Conservation (phyloP, 2,329 filamentous ascomycete species). For the Pseudogymnoascus destructans region DNA sequence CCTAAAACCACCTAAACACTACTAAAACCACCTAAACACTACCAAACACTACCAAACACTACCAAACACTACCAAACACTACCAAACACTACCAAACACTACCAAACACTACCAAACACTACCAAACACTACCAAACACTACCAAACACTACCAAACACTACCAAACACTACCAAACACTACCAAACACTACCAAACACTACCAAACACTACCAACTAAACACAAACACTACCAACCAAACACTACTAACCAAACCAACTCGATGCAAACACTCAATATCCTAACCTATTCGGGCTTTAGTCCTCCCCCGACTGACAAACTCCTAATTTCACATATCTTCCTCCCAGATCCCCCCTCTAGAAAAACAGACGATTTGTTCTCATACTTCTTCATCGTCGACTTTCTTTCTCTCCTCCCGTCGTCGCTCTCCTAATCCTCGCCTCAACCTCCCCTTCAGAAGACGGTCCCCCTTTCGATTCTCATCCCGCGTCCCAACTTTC, state of each 20-base stretch:
- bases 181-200: not conserved
- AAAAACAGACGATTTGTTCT: not conserved
- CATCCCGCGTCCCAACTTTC: not conserved
- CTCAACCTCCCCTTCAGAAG: not conserved
- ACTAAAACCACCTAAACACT: not conserved
- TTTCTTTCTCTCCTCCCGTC: not conserved
- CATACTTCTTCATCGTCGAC: not conserved
- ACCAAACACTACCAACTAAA: not conserved
- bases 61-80: no score
- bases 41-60: not conserved
- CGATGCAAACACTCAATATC: not conserved
- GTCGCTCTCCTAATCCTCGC: not conserved
- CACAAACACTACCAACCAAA: not conserved
- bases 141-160: not conserved
- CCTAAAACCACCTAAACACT: no score
- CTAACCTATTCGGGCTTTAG: not conserved
- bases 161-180: not conserved
- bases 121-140: not conserved
- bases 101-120: not conserved
- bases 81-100: not conserved
- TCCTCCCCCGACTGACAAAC: not conserved
- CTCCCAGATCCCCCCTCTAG: not conserved
- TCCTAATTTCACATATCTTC: not conserved
- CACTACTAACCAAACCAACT: not conserved
- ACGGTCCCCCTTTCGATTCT: not conserved